These are phyloP conservation scores for Curvularia lunata DNA, from an alignment of 2,329 filamentous ascomycete genomes.

Conservation along the genomic window DNA sequence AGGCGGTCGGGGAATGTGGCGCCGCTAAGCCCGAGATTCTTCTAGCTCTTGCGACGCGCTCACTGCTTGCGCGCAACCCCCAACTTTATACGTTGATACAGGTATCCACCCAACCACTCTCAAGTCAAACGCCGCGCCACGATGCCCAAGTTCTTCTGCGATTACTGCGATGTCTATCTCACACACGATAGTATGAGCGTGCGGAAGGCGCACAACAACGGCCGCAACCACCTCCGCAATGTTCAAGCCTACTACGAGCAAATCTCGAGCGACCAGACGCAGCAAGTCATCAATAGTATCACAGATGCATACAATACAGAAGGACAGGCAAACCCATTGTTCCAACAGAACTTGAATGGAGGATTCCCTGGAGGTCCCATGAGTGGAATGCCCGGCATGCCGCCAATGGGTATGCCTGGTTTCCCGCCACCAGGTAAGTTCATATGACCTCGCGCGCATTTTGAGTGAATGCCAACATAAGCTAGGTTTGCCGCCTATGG, in stretches of 20 bases:
- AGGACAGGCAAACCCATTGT: slow-evolving; percentile 89
- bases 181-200: slow-evolving; percentile 99
- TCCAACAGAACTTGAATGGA: slow-evolving; percentile 58
- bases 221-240: slow-evolving; percentile 95
- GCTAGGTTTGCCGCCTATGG: slow-evolving; percentile 37
- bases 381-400: slow-evolving; percentile 28
- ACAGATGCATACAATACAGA: slow-evolving; percentile 94
- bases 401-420: slow-evolving; percentile 30
- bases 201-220: slow-evolving; percentile 96
- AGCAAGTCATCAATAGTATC: slow-evolving; percentile 97
- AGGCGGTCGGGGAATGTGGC: slow-evolving; percentile 22
- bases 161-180: slow-evolving; percentile 99
- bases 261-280: slow-evolving; percentile 97
- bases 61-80: slow-evolving; percentile 6
- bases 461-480: slow-evolving; percentile 16
- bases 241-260: slow-evolving; percentile 99
- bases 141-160: slow-evolving; percentile 58
- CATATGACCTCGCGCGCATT: not conserved
- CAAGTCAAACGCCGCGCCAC: not conserved
- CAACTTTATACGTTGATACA: not conserved
- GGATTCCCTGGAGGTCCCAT: slow-evolving; percentile 51
- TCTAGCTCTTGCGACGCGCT: slow-evolving; percentile 31
- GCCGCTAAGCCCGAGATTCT: slow-evolving; percentile 29
- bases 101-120: not conserved
- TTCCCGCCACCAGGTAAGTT: slow-evolving; percentile 30